Conservation (phyloP, 768 basidiomycete genomes). For the Tricholoma terreum region DNA sequence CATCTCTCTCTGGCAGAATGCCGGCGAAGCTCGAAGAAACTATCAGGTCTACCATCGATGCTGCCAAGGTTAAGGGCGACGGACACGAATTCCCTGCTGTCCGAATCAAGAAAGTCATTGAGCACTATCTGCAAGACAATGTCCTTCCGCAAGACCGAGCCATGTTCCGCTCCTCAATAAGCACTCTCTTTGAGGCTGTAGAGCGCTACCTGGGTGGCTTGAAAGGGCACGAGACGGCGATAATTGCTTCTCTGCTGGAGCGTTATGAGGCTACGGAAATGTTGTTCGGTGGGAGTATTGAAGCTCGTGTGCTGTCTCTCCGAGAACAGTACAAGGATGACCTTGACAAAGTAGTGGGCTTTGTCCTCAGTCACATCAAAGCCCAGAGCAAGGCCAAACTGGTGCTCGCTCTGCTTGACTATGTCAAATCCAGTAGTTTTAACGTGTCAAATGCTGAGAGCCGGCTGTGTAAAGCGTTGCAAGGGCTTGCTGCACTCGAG, state of each 20-base stretch:
- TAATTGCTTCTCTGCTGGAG: constrained; percentile 72
- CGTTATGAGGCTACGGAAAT: constrained; percentile 86
- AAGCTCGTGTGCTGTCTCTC: constrained; percentile 84
- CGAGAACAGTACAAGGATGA: constrained; percentile 92
- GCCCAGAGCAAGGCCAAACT: constrained; percentile 90
- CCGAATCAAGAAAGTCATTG: constrained; percentile 82
- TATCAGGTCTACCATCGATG: constrained; percentile 75
- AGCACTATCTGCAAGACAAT: constrained; percentile 79
- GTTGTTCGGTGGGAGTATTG: constrained; percentile 91
- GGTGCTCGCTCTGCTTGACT: constrained; percentile 80
- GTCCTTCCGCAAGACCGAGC: constrained; percentile 77
- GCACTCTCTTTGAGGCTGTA: constrained; percentile 67
- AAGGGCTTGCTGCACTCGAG: constrained; percentile 82
- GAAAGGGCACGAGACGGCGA: constrained; percentile 81
- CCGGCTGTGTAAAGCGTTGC: constrained; percentile 70
- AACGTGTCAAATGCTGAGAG: constrained; percentile 76
- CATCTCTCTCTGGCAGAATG: constrained; percentile 89
- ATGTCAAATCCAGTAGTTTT: constrained; percentile 79
- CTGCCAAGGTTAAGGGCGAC: constrained; percentile 68
- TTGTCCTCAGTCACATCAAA: constrained; percentile 95
- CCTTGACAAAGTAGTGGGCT: constrained; percentile 79
- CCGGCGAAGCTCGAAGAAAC: constrained; percentile 87
- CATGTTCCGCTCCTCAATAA: constrained; percentile 73
- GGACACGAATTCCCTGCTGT: constrained; percentile 85
- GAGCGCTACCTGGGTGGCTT: constrained; percentile 80